Conservation (phyloP, 164 flowering plant genomes). For the Aristolochia contorta region DNA sequence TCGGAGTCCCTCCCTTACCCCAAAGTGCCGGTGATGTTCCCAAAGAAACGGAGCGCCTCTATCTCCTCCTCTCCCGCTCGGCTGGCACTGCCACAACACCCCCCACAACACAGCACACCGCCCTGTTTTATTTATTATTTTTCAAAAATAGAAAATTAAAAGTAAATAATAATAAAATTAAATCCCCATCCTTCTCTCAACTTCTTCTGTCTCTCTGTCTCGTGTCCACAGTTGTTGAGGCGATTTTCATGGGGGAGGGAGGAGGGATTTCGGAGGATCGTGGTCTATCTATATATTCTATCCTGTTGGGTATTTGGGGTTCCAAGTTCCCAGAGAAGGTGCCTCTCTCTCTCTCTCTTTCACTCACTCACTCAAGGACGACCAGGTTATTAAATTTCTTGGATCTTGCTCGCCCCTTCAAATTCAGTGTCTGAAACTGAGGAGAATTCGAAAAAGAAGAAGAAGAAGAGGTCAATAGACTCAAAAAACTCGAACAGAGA, state of each 20-base stretch:
- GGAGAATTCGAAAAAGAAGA: too few species aligned
- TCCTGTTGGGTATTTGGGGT: slow-evolving; percentile 8
- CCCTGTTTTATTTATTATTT: too few species aligned
- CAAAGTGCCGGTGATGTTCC: neutral
- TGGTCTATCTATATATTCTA: neutral
- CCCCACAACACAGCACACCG: too few species aligned
- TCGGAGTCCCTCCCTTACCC: neutral
- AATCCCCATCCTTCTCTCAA: neutral
- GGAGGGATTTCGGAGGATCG: neutral
- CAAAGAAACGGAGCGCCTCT: slow-evolving; percentile 1
- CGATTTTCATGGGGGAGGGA: neutral
- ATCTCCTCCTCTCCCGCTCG: neutral
- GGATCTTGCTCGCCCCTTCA: slow-evolving; percentile 5
- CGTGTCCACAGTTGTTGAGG: neutral
- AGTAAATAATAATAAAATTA: neutral
- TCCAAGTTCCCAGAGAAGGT: neutral
- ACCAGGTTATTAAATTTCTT: neutral
- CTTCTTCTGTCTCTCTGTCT: neutral
- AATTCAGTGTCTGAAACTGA: neutral
- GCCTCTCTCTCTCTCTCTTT: too few species aligned
- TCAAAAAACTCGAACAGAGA: too few species aligned
- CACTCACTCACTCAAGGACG: too few species aligned
- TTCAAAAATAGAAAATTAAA: too few species aligned
- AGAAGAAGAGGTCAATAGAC: too few species aligned
- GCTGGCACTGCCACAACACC: neutral